Conservation (phyloP, 352 stramenopile genomes). For the Pythium utonaiense region DNA sequence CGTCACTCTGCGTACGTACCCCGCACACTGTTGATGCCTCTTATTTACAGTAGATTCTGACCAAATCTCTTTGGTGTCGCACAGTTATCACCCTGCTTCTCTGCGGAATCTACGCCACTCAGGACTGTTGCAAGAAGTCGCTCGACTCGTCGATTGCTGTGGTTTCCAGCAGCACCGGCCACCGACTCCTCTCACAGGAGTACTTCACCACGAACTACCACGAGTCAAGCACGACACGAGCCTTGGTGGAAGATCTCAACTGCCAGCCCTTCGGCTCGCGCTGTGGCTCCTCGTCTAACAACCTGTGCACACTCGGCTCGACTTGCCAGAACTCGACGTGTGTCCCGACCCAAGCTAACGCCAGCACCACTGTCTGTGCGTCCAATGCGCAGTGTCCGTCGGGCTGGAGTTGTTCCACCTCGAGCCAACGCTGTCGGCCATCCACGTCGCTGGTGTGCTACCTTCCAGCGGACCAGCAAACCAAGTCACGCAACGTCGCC, state of each 20-base stretch:
- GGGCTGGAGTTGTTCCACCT: constrained; percentile 31
- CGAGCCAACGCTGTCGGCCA: constrained; percentile 22
- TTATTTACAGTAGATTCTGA: neutral
- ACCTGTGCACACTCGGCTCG: constrained; percentile 36
- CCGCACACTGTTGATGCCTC: neutral
- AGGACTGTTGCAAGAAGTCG: constrained; percentile 34
- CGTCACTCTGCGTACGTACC: constrained; percentile 40
- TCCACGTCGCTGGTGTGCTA: constrained; percentile 38
- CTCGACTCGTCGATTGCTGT: constrained; percentile 20
- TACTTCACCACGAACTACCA: neutral
- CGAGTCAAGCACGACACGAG: neutral
- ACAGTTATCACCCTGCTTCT: constrained; percentile 40
- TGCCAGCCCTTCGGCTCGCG: constrained; percentile 24
- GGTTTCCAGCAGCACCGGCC: constrained; percentile 10
- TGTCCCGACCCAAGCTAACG: constrained; percentile 10
- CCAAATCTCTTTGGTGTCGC: constrained; percentile 2
- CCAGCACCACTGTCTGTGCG: neutral
- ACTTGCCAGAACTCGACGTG: constrained; percentile 27
- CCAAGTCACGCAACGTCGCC: constrained; percentile 8
- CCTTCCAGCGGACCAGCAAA: constrained; percentile 10
- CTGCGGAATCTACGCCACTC: constrained; percentile 40
- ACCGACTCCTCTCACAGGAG: neutral
- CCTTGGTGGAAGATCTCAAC: constrained; percentile 16
- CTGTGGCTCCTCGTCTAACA: constrained; percentile 18
- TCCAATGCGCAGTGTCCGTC: constrained; percentile 22